Conservation (phyloP, 352 stramenopile genomes). For the Salisapilia sapeloensis region DNA sequence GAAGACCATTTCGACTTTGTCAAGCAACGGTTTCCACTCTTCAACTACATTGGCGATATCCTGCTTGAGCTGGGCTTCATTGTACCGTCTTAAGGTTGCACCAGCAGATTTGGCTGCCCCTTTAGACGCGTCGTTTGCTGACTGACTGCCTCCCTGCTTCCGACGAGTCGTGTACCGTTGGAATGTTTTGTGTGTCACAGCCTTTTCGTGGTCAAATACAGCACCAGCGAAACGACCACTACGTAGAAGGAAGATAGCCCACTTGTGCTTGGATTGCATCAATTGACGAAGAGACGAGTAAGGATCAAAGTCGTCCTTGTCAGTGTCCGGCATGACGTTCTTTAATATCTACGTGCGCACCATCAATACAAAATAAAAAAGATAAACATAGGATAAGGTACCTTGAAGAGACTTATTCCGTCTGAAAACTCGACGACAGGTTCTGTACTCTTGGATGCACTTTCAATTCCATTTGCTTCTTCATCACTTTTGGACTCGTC, state of each 20-base stretch:
- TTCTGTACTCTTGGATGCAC: slow-evolving; percentile 24
- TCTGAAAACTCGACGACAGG: slow-evolving; percentile 71
- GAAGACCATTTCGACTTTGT: slow-evolving; percentile 46
- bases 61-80: slow-evolving; percentile 81
- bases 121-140: slow-evolving; percentile 57
- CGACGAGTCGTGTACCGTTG: slow-evolving; percentile 87
- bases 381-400: slow-evolving; percentile 2
- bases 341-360: slow-evolving; percentile 48
- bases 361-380: slow-evolving; percentile 1
- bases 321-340: slow-evolving; percentile 24
- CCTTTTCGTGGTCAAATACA: slow-evolving; percentile 80
- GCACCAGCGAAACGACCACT: slow-evolving; percentile 85
- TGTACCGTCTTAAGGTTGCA: slow-evolving; percentile 84
- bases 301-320: slow-evolving; percentile 39
- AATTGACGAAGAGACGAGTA: slow-evolving; percentile 30
- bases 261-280: slow-evolving; percentile 38
- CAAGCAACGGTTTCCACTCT: slow-evolving; percentile 59
- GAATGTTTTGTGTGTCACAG: slow-evolving; percentile 84
- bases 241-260: slow-evolving; percentile 81
- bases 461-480: slow-evolving; percentile 12
- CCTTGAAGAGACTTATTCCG: slow-evolving; percentile 56
- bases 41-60: slow-evolving; percentile 71
- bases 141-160: slow-evolving; percentile 89
- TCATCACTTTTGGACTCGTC: slow-evolving; percentile 19
- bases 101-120: slow-evolving; percentile 86